Evolutionary conservation across 495 filamentous ascomycete species (phyloP).

Genomic region (Amphirosellinia nigrospora): DNA sequence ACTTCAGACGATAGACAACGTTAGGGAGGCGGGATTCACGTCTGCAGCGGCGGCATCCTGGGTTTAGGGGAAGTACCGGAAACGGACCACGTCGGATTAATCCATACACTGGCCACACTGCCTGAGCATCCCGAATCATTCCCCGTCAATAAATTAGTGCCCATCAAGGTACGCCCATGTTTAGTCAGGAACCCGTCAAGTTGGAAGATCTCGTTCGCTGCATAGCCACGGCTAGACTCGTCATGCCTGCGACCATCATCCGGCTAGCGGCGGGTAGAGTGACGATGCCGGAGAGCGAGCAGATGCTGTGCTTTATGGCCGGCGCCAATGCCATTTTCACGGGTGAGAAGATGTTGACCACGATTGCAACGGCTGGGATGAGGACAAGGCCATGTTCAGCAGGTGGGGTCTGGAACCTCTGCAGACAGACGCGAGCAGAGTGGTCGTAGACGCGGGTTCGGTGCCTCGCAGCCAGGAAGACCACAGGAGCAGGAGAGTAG

Average conservation of each 20-base stretch:
- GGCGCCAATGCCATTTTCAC: constrained; percentile 90
- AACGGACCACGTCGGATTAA: constrained; percentile 73
- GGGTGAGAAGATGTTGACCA: constrained; percentile 91
- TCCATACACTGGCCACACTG: constrained; percentile 77
- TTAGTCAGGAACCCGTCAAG: constrained; percentile 69
- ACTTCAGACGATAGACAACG: constrained; percentile 72
- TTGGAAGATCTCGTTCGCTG: constrained; percentile 77
- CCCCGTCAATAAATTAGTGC: constrained; percentile 84
- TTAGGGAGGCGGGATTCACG: constrained; percentile 84
- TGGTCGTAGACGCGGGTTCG: constrained; percentile 5
- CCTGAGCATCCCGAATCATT: constrained; percentile 82
- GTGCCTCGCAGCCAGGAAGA: constrained; percentile 1
- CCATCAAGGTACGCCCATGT: constrained; percentile 83
- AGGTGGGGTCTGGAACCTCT: constrained; percentile 72
- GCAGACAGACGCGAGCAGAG: constrained; percentile 57
- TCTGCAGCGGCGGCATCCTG: constrained; percentile 83
- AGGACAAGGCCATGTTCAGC: constrained; percentile 80
- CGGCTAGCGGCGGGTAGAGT: constrained; percentile 80
- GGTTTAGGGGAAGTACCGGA: constrained; percentile 75
- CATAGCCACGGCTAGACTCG: constrained; percentile 76
- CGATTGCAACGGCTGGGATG: constrained; percentile 88
- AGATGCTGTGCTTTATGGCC: constrained; percentile 81
- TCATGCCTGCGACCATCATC: constrained; percentile 82
- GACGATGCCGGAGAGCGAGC: constrained; percentile 80
- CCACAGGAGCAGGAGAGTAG: background rate